These are phyloP conservation scores for Geum urbanum DNA, from an alignment of 306 rosid species.

Conservation along the genomic window DNA sequence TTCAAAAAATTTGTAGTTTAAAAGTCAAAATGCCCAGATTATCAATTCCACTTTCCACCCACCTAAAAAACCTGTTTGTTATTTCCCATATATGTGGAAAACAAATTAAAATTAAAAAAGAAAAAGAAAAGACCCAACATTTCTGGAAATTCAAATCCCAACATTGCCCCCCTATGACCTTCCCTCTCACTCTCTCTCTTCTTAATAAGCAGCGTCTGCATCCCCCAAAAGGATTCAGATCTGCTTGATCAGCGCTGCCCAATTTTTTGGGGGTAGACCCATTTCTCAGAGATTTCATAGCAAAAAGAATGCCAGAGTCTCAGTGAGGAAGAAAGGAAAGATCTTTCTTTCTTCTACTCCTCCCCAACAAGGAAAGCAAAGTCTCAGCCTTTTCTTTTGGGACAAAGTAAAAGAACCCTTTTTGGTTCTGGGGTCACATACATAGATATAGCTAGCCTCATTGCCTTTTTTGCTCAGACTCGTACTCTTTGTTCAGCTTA, in stretches of 20 bases:
- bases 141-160: slow-evolving; percentile 38
- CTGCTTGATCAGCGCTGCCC: slow-evolving; percentile 25
- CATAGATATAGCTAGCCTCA: neutral
- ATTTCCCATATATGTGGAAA: slow-evolving; percentile 26
- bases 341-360: slow-evolving; percentile 15
- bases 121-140: slow-evolving; percentile 18
- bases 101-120: neutral
- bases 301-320: slow-evolving; percentile 32
- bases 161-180: slow-evolving; percentile 14
- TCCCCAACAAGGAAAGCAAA: slow-evolving; percentile 33
- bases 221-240: slow-evolving; percentile 27
- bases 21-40: neutral
- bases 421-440: slow-evolving; percentile 20
- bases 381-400: slow-evolving; percentile 33
- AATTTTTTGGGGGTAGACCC: slow-evolving; percentile 30
- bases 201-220: slow-evolving; percentile 20
- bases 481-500: slow-evolving; percentile 10
- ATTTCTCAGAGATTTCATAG: slow-evolving; percentile 36
- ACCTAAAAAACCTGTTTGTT: neutral
- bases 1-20: neutral
- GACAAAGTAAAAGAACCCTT: slow-evolving; percentile 50
- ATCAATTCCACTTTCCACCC: neutral
- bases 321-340: neutral
- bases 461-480: slow-evolving; percentile 18
- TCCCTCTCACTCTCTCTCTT: neutral